Evolutionary conservation across 495 filamentous ascomycete genomes (phyloP).

Genomic region (Tuber indicum): DNA sequence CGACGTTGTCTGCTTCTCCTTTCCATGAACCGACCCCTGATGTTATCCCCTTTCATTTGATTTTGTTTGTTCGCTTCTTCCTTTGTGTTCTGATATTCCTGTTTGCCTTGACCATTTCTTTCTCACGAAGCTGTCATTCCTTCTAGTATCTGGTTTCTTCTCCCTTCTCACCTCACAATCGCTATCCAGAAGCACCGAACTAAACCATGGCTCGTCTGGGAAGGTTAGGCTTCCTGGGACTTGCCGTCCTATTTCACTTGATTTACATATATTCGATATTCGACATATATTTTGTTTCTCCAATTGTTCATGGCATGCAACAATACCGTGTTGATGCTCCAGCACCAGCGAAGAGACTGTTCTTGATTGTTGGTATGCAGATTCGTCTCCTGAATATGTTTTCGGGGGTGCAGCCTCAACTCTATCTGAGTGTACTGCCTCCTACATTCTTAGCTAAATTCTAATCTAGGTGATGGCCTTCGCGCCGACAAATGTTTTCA

Average conservation of each 20-base stretch:
- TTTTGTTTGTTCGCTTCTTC: not conserved
- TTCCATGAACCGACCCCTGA: not conserved
- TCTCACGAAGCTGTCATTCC: not conserved
- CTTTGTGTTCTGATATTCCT: not conserved
- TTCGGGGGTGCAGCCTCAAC: slow-evolving; percentile 7
- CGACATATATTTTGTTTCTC: slow-evolving; percentile 98
- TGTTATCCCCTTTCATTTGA: not conserved
- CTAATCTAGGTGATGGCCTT: slow-evolving; percentile 69
- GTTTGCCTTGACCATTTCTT: not conserved
- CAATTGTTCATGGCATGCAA: slow-evolving; percentile 92
- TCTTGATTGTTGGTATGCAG: slow-evolving; percentile 80
- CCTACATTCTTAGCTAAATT: slow-evolving; percentile 32
- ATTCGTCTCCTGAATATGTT: not conserved
- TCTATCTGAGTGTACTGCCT: slow-evolving; percentile 34
- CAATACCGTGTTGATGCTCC: slow-evolving; percentile 64
- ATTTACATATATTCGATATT: slow-evolving; percentile 97
- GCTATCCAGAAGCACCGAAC: not conserved
- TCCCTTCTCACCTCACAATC: not conserved
- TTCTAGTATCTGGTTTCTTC: not conserved
- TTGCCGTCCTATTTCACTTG: slow-evolving; percentile 89
- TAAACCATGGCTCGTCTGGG: slow-evolving; percentile 65
- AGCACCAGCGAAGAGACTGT: slow-evolving; percentile 73
- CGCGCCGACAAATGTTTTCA: slow-evolving; percentile 98
- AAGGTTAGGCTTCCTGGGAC: slow-evolving; percentile 80
- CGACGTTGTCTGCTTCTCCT: not conserved